Conservation (phyloP, 2,329 filamentous ascomycete species). For the Dothiorella sarmentorum region DNA sequence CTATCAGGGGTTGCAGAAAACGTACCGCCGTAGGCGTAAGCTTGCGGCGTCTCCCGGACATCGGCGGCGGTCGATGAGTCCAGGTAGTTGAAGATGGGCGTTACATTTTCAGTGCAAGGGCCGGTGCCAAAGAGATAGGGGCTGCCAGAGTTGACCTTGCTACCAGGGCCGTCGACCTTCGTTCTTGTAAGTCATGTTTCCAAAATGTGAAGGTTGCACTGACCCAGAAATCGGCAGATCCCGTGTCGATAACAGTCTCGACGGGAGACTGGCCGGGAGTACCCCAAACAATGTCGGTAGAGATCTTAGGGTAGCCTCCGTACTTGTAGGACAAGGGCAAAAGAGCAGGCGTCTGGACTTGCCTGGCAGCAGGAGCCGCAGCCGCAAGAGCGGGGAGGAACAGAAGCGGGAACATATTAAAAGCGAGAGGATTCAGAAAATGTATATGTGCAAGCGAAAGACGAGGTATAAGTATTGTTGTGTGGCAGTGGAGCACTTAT, state of each 20-base stretch:
- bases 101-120: slow-evolving; percentile 19
- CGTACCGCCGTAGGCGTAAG: slow-evolving; percentile 3
- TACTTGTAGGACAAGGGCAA: slow-evolving; percentile 18
- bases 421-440: neutral
- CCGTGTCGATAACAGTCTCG: slow-evolving; percentile 17
- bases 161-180: slow-evolving; percentile 17
- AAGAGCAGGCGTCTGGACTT: neutral
- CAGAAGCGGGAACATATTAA: slow-evolving; percentile 8
- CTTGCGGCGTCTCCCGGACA: neutral
- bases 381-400: slow-evolving; percentile 8
- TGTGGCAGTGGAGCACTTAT: neutral
- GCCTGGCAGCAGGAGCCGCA: slow-evolving; percentile 1
- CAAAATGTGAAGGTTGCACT: neutral
- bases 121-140: slow-evolving; percentile 12
- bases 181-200: too few relatives aligned
- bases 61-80: slow-evolving; percentile 5
- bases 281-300: slow-evolving; percentile 17
- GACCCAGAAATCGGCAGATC: slow-evolving; percentile 20
- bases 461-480: neutral
- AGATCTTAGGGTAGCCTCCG: slow-evolving; percentile 20
- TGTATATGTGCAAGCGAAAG: neutral
- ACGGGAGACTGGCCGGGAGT: slow-evolving; percentile 16
- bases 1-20: neutral
- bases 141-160: slow-evolving; percentile 21
- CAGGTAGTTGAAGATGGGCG: slow-evolving; percentile 18